phyloP scores from a whole-genome alignment of 805 yeast genomes.

The Diddensiella caesifluorescens region DNA sequence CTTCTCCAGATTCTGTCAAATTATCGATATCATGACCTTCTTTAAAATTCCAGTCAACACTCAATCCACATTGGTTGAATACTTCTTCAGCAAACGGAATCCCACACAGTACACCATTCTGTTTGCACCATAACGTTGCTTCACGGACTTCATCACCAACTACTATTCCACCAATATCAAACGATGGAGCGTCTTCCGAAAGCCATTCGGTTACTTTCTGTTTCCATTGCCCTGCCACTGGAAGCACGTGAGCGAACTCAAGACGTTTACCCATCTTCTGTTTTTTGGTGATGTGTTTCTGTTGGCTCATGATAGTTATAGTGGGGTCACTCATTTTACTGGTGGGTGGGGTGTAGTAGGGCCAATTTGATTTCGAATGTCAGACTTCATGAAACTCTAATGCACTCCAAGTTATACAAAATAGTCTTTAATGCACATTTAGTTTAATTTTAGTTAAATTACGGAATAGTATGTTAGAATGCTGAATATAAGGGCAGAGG shows the following conservation, averaged over 20 bases:
- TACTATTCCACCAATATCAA: conserved; percentile 91
- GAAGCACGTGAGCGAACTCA: conserved; percentile 42
- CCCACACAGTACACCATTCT: conserved; percentile 74
- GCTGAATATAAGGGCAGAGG: too few species aligned
- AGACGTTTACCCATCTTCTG: too few species aligned
- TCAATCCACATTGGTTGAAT: conserved; percentile 64
- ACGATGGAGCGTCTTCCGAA: conserved; percentile 85
- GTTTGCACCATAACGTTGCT: conserved; percentile 79
- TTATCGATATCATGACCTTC: conserved; percentile 64
- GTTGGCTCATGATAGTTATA: too few species aligned
- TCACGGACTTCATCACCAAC: conserved; percentile 72
- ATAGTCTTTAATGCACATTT: too few species aligned
- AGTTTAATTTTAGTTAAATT: too few species aligned
- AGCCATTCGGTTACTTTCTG: conserved; percentile 69
- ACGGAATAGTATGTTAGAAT: too few species aligned
- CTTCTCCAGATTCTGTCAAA: conserved; percentile 17
- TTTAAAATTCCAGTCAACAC: conserved; percentile 62
- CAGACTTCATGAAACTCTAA: too few species aligned
- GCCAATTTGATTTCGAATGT: too few species aligned
- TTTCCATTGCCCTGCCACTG: conserved; percentile 77
- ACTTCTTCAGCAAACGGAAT: conserved; percentile 87
- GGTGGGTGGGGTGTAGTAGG: too few species aligned
- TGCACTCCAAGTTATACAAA: too few species aligned
- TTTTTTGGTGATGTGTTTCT: too few species aligned
- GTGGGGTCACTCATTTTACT: too few species aligned